These are phyloP conservation scores for Pseudogymnoascus sp. DNA, from an alignment of 2,329 filamentous ascomycete species.

Conservation along the genomic window DNA sequence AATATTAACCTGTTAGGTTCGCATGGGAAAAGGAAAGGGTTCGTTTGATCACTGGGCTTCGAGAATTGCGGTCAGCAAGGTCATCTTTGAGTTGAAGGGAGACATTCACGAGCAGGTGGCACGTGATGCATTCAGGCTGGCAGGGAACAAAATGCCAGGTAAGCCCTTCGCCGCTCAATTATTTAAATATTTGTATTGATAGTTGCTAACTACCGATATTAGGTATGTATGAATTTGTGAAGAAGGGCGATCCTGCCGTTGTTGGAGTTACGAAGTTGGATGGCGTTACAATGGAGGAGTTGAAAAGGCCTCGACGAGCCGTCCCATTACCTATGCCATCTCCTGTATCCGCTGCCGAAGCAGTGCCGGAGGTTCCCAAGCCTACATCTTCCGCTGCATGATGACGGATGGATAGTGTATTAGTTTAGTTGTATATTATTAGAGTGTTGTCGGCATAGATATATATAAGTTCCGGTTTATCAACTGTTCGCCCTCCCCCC, in stretches of 20 bases:
- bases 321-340: slow-evolving; percentile 37
- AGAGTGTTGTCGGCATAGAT: neutral
- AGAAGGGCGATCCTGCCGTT: slow-evolving; percentile 80
- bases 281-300: slow-evolving; percentile 72
- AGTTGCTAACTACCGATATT: neutral
- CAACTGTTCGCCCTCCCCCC: neutral
- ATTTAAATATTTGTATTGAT: neutral
- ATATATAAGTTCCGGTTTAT: neutral
- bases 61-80: slow-evolving; percentile 81
- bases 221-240: slow-evolving; percentile 89
- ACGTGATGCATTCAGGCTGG: slow-evolving; percentile 85
- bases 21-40: slow-evolving; percentile 99
- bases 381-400: neutral
- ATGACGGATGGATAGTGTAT: neutral
- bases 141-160: slow-evolving; percentile 92
- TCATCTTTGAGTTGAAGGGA: slow-evolving; percentile 89
- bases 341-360: neutral
- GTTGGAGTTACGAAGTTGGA: slow-evolving; percentile 89
- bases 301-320: slow-evolving; percentile 73
- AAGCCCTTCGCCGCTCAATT: slow-evolving; percentile 38
- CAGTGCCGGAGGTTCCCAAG: slow-evolving; percentile 2
- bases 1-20: slow-evolving; percentile 47
- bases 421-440: slow-evolving; percentile 10
- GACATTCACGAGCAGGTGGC: slow-evolving; percentile 91
- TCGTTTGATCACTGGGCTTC: slow-evolving; percentile 95